Percentiles rank a stretch among this genome's conserved stretches.
phyloP scores from a whole-genome alignment of 164 flowering plant species.

The Liriodendron chinense region DNA sequence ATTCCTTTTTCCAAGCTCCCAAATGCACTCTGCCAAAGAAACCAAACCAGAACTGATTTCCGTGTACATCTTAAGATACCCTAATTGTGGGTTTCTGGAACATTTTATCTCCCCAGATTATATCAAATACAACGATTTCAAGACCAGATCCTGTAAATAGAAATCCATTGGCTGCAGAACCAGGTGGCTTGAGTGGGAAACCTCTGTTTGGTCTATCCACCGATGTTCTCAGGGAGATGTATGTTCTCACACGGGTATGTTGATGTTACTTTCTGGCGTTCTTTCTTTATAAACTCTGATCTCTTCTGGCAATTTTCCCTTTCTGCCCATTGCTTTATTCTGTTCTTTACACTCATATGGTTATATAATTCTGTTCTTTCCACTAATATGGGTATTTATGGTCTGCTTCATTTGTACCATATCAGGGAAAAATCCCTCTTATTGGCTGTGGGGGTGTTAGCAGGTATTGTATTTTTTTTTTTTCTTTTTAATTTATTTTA shows the following conservation, averaged over 20 bases:
- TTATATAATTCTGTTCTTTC: not conserved
- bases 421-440: conserved; percentile 85
- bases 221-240: conserved; percentile 82
- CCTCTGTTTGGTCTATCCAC: conserved; percentile 84
- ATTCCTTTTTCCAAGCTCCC: too few relatives aligned
- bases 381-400: conserved; percentile 1
- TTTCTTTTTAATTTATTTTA: too few relatives aligned
- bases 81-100: conserved; percentile 1
- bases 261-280: not conserved
- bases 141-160: conserved; percentile 70
- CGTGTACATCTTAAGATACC: not conserved
- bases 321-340: not conserved
- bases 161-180: conserved; percentile 63
- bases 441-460: conserved; percentile 95
- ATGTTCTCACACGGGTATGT: conserved; percentile 78
- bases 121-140: conserved; percentile 92
- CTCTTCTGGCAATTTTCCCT: not conserved
- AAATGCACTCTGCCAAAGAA: too few relatives aligned
- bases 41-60: not conserved
- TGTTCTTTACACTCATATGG: not conserved
- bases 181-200: conserved; percentile 96
- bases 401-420: conserved; percentile 8
- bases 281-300: not conserved
- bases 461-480: conserved; percentile 43
- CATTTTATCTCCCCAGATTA: conserved; percentile 46